Evolutionary conservation across 2,329 filamentous ascomycete species (phyloP).

Genomic region (Stagonosporopsis vannaccii): DNA sequence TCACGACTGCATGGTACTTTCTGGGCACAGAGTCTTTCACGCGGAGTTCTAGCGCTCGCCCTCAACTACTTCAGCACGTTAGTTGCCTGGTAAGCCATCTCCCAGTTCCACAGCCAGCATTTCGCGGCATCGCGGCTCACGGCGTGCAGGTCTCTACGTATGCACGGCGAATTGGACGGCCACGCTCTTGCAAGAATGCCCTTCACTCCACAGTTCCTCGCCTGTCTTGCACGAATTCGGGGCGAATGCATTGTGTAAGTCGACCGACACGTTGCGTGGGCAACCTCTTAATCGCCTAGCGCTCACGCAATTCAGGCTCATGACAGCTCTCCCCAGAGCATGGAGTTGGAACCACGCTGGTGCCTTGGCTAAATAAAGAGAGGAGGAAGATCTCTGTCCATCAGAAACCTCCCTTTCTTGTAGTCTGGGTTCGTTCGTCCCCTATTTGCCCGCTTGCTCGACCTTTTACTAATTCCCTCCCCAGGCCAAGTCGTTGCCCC

Average conservation of each 20-base stretch:
- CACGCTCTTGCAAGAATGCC: conserved; percentile 15
- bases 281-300: conserved; percentile 1
- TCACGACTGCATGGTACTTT: background rate
- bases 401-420: conserved; percentile 7
- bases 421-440: conserved; percentile 5
- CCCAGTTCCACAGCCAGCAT: conserved; percentile 8
- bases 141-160: conserved; percentile 7
- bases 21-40: too few relatives aligned
- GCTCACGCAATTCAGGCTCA: conserved; percentile 9
- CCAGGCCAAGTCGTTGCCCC: conserved; percentile 3
- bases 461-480: conserved; percentile 9
- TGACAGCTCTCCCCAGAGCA: background rate
- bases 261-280: conserved; percentile 4
- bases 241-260: conserved; percentile 4
- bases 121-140: conserved; percentile 11
- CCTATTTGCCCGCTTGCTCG: background rate
- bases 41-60: too few relatives aligned
- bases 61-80: too few relatives aligned
- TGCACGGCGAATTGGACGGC: conserved; percentile 3
- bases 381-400: background rate
- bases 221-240: conserved; percentile 1
- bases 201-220: conserved; percentile 2
- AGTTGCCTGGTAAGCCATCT: conserved; percentile 6
- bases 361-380: conserved; percentile 1
- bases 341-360: conserved; percentile 6